Evolutionary conservation across 108 stramenopile species (phyloP).

Genomic region (Phaeodactylum tricornutum): DNA sequence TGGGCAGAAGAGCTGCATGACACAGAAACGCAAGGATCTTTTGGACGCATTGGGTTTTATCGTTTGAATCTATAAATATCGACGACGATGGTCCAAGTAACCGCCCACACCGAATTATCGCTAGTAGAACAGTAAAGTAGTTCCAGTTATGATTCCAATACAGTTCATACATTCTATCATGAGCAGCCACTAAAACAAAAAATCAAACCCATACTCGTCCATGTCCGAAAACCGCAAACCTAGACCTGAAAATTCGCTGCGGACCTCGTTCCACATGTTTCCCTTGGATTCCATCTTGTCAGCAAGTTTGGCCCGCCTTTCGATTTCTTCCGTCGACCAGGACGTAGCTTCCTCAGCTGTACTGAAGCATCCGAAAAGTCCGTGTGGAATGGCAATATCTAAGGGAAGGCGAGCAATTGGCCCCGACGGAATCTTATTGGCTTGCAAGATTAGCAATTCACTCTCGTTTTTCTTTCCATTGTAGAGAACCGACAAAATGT

Average conservation of each 20-base stretch:
- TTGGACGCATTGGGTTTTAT: conserved; percentile 1
- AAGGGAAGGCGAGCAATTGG: conserved; percentile 62
- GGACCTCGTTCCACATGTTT: conserved; percentile 83
- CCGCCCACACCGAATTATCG: no score
- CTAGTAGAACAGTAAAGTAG: not conserved
- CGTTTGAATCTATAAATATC: not conserved
- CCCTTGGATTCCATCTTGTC: conserved; percentile 81
- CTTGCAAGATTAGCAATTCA: conserved; percentile 53
- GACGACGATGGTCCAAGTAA: not conserved
- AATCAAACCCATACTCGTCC: conserved; percentile 58
- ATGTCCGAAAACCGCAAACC: conserved; percentile 82
- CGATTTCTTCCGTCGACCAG: conserved; percentile 71
- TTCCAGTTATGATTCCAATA: not conserved
- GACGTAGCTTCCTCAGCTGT: conserved; percentile 43
- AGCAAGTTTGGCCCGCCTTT: conserved; percentile 65
- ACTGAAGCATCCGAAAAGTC: conserved; percentile 69
- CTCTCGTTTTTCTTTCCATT: conserved; percentile 49
- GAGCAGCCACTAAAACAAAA: not conserved
- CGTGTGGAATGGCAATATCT: conserved; percentile 70
- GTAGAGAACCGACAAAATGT: conserved; percentile 56
- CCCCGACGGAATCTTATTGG: conserved; percentile 39
- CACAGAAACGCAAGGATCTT: not conserved
- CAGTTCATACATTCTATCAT: not conserved
- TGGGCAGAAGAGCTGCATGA: conserved; percentile 1
- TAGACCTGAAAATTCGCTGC: conserved; percentile 83